phyloP scores from a whole-genome alignment of 768 basidiomycete species.

The Coprinopsis cinerea region DNA sequence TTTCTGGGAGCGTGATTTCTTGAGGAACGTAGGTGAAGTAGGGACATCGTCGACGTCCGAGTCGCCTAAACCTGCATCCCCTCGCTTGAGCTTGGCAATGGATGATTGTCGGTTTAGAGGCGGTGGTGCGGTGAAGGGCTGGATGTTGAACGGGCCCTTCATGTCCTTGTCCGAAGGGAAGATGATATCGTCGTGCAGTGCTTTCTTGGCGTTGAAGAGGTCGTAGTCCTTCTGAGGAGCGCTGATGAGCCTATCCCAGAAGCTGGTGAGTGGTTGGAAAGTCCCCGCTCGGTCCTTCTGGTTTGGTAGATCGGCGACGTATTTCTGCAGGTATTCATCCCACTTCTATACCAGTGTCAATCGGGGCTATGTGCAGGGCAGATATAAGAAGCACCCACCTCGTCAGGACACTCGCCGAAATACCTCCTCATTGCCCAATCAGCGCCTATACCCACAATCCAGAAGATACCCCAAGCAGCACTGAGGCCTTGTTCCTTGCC shows the following conservation, averaged over 20 bases:
- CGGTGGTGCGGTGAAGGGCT: constrained; percentile 1
- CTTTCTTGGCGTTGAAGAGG: constrained; percentile 8
- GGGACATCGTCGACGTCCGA: not conserved
- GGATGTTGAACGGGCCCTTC: constrained; percentile 10
- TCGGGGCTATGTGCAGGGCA: no score
- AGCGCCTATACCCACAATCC: constrained; percentile 35
- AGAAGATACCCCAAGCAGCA: constrained; percentile 49
- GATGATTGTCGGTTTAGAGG: not conserved
- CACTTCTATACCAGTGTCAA: no score
- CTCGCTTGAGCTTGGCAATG: not conserved
- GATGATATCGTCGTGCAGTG: constrained; percentile 6
- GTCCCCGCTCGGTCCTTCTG: constrained; percentile 49
- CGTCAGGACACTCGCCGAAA: constrained; percentile 65
- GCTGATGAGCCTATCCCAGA: constrained; percentile 47
- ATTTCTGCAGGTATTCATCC: constrained; percentile 60
- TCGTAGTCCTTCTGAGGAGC: constrained; percentile 3
- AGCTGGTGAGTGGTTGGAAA: constrained; percentile 47
- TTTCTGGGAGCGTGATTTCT: constrained; percentile 20
- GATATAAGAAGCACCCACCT: constrained; percentile 46
- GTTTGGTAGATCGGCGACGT: constrained; percentile 48
- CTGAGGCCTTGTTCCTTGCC: constrained; percentile 52
- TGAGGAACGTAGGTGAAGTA: constrained; percentile 12
- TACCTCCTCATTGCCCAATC: constrained; percentile 53
- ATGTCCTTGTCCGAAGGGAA: constrained; percentile 16
- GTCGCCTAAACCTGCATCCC: not conserved